Conservation (phyloP, 177 flowering plant genomes). For the Tripterygium wilfordii region DNA sequence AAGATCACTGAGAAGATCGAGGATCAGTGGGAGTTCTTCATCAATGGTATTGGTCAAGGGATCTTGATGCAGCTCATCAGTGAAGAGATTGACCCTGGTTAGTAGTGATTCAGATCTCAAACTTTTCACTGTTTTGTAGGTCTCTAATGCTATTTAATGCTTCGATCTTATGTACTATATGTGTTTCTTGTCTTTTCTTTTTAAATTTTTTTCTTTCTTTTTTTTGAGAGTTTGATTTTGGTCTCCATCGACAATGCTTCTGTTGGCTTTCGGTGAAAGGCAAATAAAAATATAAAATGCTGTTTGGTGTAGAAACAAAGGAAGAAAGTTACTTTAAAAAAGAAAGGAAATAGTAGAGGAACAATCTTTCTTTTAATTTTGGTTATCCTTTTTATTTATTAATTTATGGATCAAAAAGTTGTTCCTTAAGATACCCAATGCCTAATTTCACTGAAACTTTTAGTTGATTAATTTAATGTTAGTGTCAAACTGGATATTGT, state of each 20-base stretch:
- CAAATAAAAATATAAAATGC: too few species aligned
- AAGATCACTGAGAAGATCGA: slow-evolving; percentile 57
- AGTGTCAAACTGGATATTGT: too few species aligned
- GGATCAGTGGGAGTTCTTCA: slow-evolving; percentile 57
- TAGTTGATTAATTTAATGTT: too few species aligned
- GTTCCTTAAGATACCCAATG: too few species aligned
- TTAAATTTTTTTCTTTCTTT: neutral
- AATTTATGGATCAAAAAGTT: too few species aligned
- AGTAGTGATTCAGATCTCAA: slow-evolving; percentile 7
- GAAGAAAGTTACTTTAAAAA: too few species aligned
- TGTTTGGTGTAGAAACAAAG: too few species aligned
- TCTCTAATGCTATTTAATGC: neutral
- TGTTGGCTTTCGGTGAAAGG: too few species aligned
- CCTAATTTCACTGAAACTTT: too few species aligned
- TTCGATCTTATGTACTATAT: neutral
- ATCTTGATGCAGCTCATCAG: slow-evolving; percentile 69
- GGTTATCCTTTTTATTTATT: neutral
- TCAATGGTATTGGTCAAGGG: slow-evolving; percentile 76
- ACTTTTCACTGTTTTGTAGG: neutral
- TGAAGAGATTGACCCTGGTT: slow-evolving; percentile 80
- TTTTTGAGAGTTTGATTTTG: slow-evolving; percentile 2
- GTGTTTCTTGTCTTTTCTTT: neutral
- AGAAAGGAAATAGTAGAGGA: too few species aligned
- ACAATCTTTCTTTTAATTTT: too few species aligned
- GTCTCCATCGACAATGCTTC: too few species aligned